Evolutionary conservation across 495 filamentous ascomycete species (phyloP).

Genomic region (Podospora anserina): DNA sequence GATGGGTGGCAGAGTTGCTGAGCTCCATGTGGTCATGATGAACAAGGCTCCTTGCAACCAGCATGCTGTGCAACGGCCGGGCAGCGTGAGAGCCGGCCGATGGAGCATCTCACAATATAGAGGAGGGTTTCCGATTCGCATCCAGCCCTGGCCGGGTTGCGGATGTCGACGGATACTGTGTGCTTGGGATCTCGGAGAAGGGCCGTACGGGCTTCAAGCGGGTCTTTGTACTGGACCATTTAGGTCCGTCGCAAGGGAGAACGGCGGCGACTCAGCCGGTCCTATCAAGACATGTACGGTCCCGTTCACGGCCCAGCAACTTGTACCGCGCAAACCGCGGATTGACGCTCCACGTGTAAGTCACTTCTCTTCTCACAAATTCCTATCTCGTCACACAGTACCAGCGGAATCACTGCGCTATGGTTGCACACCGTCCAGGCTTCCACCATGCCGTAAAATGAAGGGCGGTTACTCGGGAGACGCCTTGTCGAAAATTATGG

Average conservation of each 20-base stretch:
- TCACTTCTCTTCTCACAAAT: neutral
- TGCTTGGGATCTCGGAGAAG: slow-evolving; percentile 12
- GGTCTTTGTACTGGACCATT: neutral
- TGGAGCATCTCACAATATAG: slow-evolving; percentile 7
- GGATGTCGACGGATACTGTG: slow-evolving; percentile 12
- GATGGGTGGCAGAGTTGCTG: neutral
- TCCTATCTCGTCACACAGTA: neutral
- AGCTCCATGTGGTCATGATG: slow-evolving; percentile 7
- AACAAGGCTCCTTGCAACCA: slow-evolving; percentile 1
- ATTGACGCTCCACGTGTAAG: slow-evolving; percentile 11
- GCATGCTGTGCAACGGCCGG: slow-evolving; percentile 17
- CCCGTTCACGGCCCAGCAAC: slow-evolving; percentile 2
- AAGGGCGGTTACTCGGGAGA: neutral
- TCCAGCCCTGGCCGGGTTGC: neutral
- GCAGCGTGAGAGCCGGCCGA: slow-evolving; percentile 11
- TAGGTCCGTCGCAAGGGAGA: slow-evolving; percentile 2
- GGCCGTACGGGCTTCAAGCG: neutral
- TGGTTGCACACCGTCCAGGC: slow-evolving; percentile 6
- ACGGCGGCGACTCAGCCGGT: neutral
- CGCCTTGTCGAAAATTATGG: neutral
- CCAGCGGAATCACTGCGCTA: neutral
- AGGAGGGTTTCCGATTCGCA: slow-evolving; percentile 9
- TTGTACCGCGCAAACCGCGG: slow-evolving; percentile 14
- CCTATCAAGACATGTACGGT: slow-evolving; percentile 1
- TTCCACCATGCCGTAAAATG: neutral